Conservation (phyloP, 2,329 filamentous ascomycete genomes). For the Pseudocercospora eumusae region DNA sequence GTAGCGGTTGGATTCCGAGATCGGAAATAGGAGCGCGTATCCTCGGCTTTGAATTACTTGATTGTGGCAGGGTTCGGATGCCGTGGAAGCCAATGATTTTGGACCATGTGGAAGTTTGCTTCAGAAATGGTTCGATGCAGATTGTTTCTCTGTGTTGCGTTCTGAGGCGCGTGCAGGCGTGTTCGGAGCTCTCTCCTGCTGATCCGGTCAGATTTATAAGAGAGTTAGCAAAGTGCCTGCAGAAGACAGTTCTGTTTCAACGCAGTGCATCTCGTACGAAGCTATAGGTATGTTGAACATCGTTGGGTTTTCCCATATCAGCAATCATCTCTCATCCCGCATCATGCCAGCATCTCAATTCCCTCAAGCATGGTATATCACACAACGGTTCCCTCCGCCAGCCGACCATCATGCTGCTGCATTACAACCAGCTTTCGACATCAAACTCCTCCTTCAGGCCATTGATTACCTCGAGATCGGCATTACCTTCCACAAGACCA, state of each 20-base stretch:
- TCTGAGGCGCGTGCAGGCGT: conserved; percentile 1
- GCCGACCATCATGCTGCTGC: neutral
- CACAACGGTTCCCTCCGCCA: neutral
- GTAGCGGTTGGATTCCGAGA: neutral
- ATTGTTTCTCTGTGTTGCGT: neutral
- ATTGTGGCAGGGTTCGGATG: neutral
- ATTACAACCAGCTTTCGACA: conserved; percentile 25
- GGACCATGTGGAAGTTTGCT: neutral
- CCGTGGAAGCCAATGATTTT: neutral
- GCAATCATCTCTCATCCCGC: neutral
- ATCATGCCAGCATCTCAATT: neutral
- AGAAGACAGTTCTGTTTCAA: neutral
- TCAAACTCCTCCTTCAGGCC: conserved; percentile 43
- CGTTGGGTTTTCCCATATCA: neutral
- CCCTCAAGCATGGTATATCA: neutral
- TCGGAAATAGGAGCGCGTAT: neutral
- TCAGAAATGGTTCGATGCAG: conserved; percentile 2
- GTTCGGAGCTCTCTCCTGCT: neutral
- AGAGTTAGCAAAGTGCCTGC: neutral
- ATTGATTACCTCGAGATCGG: conserved; percentile 33
- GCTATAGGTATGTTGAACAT: neutral
- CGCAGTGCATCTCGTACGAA: neutral
- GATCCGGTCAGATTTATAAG: neutral
- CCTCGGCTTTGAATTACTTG: neutral
- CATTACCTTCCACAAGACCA: conserved; percentile 49